phyloP scores from a whole-genome alignment of 202 grass and related monocot species.

The Musa balbisiana region DNA sequence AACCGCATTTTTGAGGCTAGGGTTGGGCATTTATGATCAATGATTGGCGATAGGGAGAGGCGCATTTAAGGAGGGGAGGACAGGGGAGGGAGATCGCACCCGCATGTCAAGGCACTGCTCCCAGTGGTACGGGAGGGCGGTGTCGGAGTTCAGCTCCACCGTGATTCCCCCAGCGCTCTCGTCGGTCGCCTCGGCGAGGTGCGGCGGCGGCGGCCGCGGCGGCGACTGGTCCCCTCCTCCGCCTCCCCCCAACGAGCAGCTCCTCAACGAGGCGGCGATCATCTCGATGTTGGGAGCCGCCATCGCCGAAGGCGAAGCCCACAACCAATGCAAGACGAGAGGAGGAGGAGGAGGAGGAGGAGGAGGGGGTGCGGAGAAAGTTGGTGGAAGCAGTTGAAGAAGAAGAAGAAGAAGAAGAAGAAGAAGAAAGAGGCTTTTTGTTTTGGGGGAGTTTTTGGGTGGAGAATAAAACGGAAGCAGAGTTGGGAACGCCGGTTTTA shows the following conservation, averaged over 20 bases:
- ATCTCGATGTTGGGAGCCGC: conserved; percentile 3
- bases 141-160: conserved; percentile 90
- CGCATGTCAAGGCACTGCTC: conserved; percentile 96
- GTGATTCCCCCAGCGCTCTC: conserved; percentile 41
- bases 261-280: conserved; percentile 12
- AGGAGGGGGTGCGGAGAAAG: background rate
- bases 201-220: background rate
- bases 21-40: conserved; percentile 46
- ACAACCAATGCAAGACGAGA: background rate
- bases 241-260: conserved; percentile 10
- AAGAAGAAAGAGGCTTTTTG: background rate
- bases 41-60: conserved; percentile 18
- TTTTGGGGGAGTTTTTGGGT: background rate
- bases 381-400: background rate
- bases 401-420: background rate
- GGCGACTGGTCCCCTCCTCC: background rate
- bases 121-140: conserved; percentile 89
- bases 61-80: background rate
- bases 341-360: background rate
- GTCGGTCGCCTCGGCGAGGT: conserved; percentile 32
- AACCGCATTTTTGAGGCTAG: background rate
- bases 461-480: background rate
- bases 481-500: background rate
- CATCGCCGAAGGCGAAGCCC: background rate
- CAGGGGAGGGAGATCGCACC: conserved; percentile 32